A percentile compares a stretch with the other conserved stretches of the same genome.
These are phyloP conservation scores for Solanum raphanifolium DNA, from an alignment of 257 asterid genomes.

Conservation along the genomic window DNA sequence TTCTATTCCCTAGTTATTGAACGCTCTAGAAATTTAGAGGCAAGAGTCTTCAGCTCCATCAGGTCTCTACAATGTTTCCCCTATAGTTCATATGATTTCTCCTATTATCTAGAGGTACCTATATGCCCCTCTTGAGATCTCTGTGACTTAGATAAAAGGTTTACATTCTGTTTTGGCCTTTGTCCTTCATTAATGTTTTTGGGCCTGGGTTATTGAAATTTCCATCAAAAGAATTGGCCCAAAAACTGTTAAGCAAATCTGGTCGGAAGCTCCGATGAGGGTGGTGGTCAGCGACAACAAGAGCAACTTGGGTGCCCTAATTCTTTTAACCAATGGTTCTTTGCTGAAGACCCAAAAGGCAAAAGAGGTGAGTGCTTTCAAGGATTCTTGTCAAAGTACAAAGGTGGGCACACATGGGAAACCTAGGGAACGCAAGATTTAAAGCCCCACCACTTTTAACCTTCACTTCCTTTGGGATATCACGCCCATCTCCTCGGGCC, in stretches of 20 bases:
- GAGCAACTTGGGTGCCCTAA: too few species aligned
- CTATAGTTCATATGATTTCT: background rate
- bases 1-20: background rate
- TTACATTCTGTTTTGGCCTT: background rate
- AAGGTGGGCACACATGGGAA: too few species aligned
- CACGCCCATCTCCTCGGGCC: background rate
- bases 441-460: background rate
- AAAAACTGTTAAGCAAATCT: too few species aligned
- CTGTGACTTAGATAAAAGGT: background rate
- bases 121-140: background rate
- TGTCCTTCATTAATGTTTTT: background rate
- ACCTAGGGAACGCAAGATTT: too few species aligned
- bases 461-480: background rate
- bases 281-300: too few species aligned
- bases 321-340: too few species aligned
- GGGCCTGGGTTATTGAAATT: background rate
- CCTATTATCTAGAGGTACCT: background rate
- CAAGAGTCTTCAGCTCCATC: background rate
- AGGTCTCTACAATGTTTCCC: background rate
- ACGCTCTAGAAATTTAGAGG: background rate
- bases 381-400: too few species aligned
- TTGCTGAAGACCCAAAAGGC: too few species aligned
- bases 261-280: too few species aligned
- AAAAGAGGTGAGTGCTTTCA: too few species aligned
- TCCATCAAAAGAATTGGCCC: background rate